Conservation (phyloP, 805 yeast genomes). For the Saturnispora quitensis region DNA sequence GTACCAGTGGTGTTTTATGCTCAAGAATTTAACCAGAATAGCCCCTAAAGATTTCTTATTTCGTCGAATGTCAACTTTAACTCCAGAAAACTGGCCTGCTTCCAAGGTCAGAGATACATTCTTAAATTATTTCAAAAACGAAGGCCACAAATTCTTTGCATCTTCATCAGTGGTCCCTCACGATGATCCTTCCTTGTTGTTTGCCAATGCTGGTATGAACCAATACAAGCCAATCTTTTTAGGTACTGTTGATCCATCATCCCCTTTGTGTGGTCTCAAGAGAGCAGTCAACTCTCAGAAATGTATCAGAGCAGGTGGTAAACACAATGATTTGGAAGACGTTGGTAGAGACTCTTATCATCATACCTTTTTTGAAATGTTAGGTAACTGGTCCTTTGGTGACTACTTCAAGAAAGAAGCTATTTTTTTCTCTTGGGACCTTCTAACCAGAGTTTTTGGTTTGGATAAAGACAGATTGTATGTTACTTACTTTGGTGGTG, state of each 20-base stretch:
- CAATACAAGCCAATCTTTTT: constrained; percentile 96
- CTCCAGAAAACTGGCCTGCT: constrained; percentile 37
- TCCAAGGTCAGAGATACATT: constrained; percentile 64
- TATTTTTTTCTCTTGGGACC: constrained; percentile 80
- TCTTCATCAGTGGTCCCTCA: constrained; percentile 94
- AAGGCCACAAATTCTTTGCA: constrained; percentile 73
- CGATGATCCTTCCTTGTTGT: constrained; percentile 93
- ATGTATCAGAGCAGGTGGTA: constrained; percentile 99
- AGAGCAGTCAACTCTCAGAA: constrained; percentile 95
- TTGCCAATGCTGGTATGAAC: constrained; percentile 99
- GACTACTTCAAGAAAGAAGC: constrained; percentile 97
- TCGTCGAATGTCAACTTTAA: constrained; percentile 9
- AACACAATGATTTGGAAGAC: constrained; percentile 95
- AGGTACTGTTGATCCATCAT: constrained; percentile 94
- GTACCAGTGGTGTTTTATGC: background rate
- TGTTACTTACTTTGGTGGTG: constrained; percentile 97
- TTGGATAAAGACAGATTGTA: constrained; percentile 72
- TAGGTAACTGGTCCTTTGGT: constrained; percentile 99
- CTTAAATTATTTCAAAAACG: constrained; percentile 64
- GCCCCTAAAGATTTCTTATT: background rate
- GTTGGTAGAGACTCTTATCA: constrained; percentile 97
- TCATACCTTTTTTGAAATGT: constrained; percentile 98
- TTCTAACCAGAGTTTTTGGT: constrained; percentile 78
- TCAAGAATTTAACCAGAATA: background rate
- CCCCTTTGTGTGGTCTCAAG: constrained; percentile 73